Evolutionary conservation across 2,329 filamentous ascomycete species (phyloP).

Genomic region (Beauveria australis): DNA sequence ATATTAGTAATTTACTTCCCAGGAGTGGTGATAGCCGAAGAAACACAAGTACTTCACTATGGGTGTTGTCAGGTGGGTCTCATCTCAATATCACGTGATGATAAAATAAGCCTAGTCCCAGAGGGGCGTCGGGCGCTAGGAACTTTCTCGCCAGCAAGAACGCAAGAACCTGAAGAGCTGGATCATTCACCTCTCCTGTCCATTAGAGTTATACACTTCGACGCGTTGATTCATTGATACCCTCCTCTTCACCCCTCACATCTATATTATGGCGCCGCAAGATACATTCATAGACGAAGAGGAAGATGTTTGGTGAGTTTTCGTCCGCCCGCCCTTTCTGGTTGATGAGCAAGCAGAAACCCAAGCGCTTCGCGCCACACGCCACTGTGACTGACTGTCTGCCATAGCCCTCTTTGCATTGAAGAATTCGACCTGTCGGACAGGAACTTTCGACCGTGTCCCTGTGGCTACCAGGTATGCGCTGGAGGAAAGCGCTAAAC

Average conservation of each 20-base stretch:
- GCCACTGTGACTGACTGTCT: constrained; percentile 15
- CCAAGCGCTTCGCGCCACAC: constrained; percentile 12
- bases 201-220: constrained; percentile 15
- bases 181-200: constrained; percentile 14
- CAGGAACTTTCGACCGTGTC: constrained; percentile 93
- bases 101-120: background rate
- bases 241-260: constrained; percentile 15
- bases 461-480: constrained; percentile 91
- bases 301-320: constrained; percentile 57
- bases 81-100: constrained; percentile 12
- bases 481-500: background rate
- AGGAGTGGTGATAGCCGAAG: background rate
- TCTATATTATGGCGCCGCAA: constrained; percentile 53
- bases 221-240: constrained; percentile 16
- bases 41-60: constrained; percentile 7
- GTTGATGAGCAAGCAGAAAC: background rate
- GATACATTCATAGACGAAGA: constrained; percentile 66
- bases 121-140: background rate
- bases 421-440: constrained; percentile 98
- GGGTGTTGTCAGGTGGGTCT: background rate
- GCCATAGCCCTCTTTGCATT: constrained; percentile 84
- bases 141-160: constrained; percentile 8
- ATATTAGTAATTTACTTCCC: constrained; percentile 16
- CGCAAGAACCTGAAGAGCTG: constrained; percentile 6
- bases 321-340: background rate